Evolutionary conservation across 768 basidiomycete genomes (phyloP).

Genomic region (Clavaria fumosa): DNA sequence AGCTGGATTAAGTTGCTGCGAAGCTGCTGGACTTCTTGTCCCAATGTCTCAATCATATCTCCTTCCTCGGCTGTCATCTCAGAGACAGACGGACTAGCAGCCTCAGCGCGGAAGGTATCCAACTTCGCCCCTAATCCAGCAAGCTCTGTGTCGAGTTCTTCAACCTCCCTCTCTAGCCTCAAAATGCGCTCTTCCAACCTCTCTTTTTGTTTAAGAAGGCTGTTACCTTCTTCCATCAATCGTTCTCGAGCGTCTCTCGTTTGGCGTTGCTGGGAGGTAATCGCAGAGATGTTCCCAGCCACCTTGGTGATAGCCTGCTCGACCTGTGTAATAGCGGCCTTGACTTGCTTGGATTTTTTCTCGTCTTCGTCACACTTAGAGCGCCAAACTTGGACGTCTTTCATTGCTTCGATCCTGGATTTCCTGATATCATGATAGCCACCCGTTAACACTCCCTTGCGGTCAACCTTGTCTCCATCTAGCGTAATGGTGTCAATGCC

Average conservation of each 20-base stretch:
- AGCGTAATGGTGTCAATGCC: slow-evolving; percentile 94
- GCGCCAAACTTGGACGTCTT: slow-evolving; percentile 60
- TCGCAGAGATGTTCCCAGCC: slow-evolving; percentile 56
- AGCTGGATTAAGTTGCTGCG: slow-evolving; percentile 58
- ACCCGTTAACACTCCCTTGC: slow-evolving; percentile 90
- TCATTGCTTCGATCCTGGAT: slow-evolving; percentile 81
- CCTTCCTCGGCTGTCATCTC: slow-evolving; percentile 65
- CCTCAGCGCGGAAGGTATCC: slow-evolving; percentile 49
- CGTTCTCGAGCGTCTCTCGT: slow-evolving; percentile 53
- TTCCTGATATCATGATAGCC: slow-evolving; percentile 89
- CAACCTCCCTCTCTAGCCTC: slow-evolving; percentile 49
- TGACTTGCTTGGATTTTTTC: slow-evolving; percentile 56
- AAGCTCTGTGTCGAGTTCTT: slow-evolving; percentile 62
- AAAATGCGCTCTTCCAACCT: slow-evolving; percentile 42
- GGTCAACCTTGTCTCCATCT: slow-evolving; percentile 94
- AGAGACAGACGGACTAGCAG: slow-evolving; percentile 59
- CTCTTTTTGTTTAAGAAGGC: slow-evolving; percentile 55
- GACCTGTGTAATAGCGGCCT: slow-evolving; percentile 44
- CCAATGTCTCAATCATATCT: slow-evolving; percentile 43
- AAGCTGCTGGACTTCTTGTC: slow-evolving; percentile 60
- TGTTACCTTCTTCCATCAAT: slow-evolving; percentile 43
- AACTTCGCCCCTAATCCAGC: slow-evolving; percentile 44
- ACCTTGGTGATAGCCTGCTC: slow-evolving; percentile 80
- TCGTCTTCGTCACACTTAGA: slow-evolving; percentile 53
- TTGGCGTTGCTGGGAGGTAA: slow-evolving; percentile 54